Evolutionary conservation across 1,139 yeast species (phyloP), one percentile per base, ranked within the genome.

Genomic region (Pichia sp.): DNA sequence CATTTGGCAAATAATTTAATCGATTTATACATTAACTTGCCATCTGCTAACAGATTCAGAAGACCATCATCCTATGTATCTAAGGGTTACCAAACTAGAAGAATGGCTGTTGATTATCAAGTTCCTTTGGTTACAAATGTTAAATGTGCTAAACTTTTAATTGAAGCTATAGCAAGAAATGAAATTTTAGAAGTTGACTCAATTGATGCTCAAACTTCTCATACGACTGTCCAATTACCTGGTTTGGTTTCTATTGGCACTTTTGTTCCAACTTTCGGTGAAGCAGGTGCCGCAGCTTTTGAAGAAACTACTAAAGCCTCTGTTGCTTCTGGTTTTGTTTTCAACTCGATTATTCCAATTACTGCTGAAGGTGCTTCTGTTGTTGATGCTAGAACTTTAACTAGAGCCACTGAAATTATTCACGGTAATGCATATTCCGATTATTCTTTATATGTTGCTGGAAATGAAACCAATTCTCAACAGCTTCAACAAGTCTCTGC

Each of bases 21-120:
- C 65, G 98, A 94, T 64, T 72, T 94, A 64, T 94, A 94, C 76
- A 82, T 94, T 70, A 94, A 94, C 71, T 74, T 94, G 71, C 98
- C 98, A 54, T 90, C 97, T 53, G 75, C 96, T 47, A 94, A 94
- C 75, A 78, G 97, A 65, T 92, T 87, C 81, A 86, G 98, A 67
- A 89, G 99, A 70, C 98, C 99, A 51, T 97, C 98, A 46, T 86
- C 92, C 51, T 94, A 92, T 70, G 89, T 92, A 78, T 87, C 96
- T 32, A 89, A 87, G 73, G 99, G 98, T 66, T 94, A 94, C 76
- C 83, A 81, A 69, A 87, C 97, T 45, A 95, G 99, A 76, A 94
- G 99, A 75, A 86, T 94, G 97, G 98, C 99, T 56, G 97, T 94
- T 55, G 99, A 94, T 68, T 94, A 87, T 65, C 90, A 97, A 44